Conservation (phyloP, 2,329 filamentous ascomycete genomes). For the Aspergillus sp. region DNA sequence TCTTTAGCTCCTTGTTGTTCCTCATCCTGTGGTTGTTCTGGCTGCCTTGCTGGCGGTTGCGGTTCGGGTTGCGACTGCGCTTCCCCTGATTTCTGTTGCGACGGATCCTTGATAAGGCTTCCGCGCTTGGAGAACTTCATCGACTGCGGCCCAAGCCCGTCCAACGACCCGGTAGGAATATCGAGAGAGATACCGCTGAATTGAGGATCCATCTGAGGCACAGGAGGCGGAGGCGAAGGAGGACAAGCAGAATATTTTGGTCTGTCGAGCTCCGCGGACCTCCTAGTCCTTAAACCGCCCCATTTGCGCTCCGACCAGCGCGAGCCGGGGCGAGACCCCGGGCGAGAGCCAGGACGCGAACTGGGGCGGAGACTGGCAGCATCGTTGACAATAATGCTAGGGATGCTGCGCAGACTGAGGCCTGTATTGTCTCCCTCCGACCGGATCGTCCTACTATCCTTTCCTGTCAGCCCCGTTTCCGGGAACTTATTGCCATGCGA, state of each 20-base stretch:
- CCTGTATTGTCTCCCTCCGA: conserved; percentile 19
- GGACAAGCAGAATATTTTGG: conserved; percentile 16
- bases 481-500: conserved; percentile 8
- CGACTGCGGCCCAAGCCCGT: conserved; percentile 45
- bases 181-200: conserved; percentile 49
- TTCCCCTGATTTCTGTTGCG: conserved; percentile 12
- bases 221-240: conserved; percentile 18
- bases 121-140: conserved; percentile 56
- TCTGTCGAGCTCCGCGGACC: conserved; percentile 27
- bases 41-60: neutral
- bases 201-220: conserved; percentile 25
- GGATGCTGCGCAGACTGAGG: conserved; percentile 28
- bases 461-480: conserved; percentile 6
- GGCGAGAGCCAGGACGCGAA: conserved; percentile 26
- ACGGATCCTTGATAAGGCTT: conserved; percentile 52
- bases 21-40: neutral
- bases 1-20: neutral
- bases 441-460: conserved; percentile 10
- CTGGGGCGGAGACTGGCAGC: conserved; percentile 19
- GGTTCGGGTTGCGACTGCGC: conserved; percentile 5
- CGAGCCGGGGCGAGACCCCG: conserved; percentile 33
- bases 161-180: conserved; percentile 50
- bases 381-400: conserved; percentile 36
- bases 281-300: conserved; percentile 29
- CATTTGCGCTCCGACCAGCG: conserved; percentile 40